These are phyloP conservation scores for Coemansia sp. DNA, from an alignment of 192 early-diverging fungal species.

Conservation along the genomic window DNA sequence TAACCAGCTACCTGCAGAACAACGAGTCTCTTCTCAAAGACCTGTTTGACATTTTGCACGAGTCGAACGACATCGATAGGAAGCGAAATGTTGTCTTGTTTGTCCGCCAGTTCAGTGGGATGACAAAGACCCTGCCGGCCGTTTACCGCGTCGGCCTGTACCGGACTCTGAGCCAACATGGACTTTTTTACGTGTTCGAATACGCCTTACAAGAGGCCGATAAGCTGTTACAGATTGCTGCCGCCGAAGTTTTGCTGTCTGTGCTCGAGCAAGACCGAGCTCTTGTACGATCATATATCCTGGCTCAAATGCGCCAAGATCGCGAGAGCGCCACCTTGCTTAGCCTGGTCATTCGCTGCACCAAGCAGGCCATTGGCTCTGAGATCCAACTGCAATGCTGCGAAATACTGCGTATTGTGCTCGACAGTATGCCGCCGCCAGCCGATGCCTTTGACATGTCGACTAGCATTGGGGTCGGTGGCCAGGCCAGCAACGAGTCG, in stretches of 20 bases:
- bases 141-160: conserved; percentile 58
- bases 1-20: conserved; percentile 69
- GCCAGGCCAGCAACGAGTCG: conserved; percentile 53
- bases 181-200: conserved; percentile 77
- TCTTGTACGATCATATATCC: conserved; percentile 65
- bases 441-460: conserved; percentile 17
- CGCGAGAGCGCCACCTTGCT: conserved; percentile 55
- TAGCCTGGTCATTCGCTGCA: conserved; percentile 63
- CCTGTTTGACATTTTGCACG: conserved; percentile 66
- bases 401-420: conserved; percentile 71
- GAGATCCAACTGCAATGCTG: conserved; percentile 68
- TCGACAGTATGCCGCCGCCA: conserved; percentile 58
- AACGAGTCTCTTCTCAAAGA: conserved; percentile 66
- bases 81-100: conserved; percentile 77
- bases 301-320: conserved; percentile 59
- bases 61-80: conserved; percentile 50
- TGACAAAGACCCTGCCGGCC: conserved; percentile 70
- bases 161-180: conserved; percentile 70
- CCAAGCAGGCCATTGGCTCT: conserved; percentile 59
- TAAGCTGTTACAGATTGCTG: conserved; percentile 57
- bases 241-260: conserved; percentile 65
- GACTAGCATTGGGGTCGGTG: conserved; percentile 11
- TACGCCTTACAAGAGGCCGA: conserved; percentile 61
- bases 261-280: conserved; percentile 79
- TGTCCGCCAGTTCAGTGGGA: conserved; percentile 72